These are phyloP conservation scores for Solanum hybrid DNA, from an alignment of 305 asterid genomes.

Conservation along the genomic window DNA sequence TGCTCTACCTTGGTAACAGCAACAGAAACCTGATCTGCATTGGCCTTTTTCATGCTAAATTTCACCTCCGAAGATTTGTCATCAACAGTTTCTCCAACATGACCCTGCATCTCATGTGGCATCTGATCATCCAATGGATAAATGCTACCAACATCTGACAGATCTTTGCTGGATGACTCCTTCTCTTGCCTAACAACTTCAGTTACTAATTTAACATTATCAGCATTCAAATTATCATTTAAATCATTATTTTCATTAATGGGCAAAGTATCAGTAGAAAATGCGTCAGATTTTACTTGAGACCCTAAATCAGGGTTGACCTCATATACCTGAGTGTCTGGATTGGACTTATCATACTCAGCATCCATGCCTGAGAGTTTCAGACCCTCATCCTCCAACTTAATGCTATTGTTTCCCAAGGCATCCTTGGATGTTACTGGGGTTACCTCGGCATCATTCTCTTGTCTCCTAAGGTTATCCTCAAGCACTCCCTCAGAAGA, in stretches of 20 bases:
- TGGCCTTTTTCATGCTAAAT: slow-evolving; percentile 18
- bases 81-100: slow-evolving; percentile 20
- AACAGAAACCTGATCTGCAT: slow-evolving; percentile 11
- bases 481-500: neutral
- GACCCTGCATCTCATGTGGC: slow-evolving; percentile 13
- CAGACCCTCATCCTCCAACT: slow-evolving; percentile 6
- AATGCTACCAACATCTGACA: slow-evolving; percentile 10
- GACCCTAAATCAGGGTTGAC: slow-evolving; percentile 25
- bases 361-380: slow-evolving; percentile 13
- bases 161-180: slow-evolving; percentile 13
- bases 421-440: neutral
- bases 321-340: slow-evolving; percentile 20
- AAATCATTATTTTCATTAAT: slow-evolving; percentile 8
- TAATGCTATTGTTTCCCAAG: neutral
- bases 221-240: slow-evolving; percentile 20
- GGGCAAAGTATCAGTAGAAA: slow-evolving; percentile 19
- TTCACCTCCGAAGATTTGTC: slow-evolving; percentile 5
- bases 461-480: neutral
- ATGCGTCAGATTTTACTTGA: slow-evolving; percentile 20
- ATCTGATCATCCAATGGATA: slow-evolving; percentile 8
- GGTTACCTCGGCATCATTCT: slow-evolving; percentile 1
- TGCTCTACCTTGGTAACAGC: slow-evolving; percentile 13
- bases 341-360: slow-evolving; percentile 6
- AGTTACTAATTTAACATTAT: slow-evolving; percentile 21
- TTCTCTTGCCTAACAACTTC: slow-evolving; percentile 20